Conservation (phyloP, 2,329 filamentous ascomycete genomes). For the Exophiala dermatitidis region DNA sequence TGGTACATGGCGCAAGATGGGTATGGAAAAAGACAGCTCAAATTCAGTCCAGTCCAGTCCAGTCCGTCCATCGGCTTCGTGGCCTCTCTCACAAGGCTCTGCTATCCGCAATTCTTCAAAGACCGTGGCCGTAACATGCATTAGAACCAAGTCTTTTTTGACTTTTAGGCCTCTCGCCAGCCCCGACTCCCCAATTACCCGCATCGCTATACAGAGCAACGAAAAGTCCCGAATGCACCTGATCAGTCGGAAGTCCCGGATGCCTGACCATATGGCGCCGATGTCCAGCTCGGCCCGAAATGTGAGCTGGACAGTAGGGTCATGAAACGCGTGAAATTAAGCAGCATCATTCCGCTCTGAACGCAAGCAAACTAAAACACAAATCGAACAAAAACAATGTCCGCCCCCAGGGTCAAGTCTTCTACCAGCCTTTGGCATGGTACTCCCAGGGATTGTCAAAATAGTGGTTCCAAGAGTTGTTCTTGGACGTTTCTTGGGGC, state of each 20-base stretch:
- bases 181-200: neutral
- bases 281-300: neutral
- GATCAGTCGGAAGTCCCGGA: neutral
- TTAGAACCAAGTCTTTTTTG: neutral
- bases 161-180: neutral
- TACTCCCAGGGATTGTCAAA: constrained; percentile 77
- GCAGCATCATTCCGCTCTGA: constrained; percentile 18
- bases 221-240: constrained; percentile 1
- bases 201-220: constrained; percentile 1
- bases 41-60: neutral
- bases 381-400: constrained; percentile 4
- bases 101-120: neutral
- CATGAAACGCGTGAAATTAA: constrained; percentile 12
- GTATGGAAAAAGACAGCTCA: neutral
- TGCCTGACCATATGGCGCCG: neutral
- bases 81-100: neutral
- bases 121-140: constrained; percentile 4
- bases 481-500: constrained; percentile 43
- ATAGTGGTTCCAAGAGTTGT: constrained; percentile 76
- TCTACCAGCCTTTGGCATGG: constrained; percentile 74
- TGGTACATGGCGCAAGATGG: neutral
- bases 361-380: constrained; percentile 15
- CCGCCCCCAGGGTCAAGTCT: neutral
- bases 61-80: neutral
- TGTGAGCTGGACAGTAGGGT: constrained; percentile 6